Conservation (phyloP, 345 rosid species). For the Sisymbrium irio region DNA sequence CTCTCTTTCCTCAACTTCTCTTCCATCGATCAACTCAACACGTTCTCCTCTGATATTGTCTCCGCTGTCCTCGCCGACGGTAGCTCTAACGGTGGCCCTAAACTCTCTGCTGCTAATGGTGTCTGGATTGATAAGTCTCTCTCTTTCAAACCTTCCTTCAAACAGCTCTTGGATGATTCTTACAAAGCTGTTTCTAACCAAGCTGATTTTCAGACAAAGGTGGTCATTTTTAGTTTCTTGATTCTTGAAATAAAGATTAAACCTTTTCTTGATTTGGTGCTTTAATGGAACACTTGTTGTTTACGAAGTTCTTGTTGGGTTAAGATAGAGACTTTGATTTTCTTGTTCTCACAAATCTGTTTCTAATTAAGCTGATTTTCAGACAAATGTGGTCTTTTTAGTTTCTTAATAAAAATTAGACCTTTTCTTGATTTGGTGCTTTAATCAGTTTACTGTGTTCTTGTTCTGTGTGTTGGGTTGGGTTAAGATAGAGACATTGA, state of each 20-base stretch:
- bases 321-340: neutral
- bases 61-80: slow-evolving; percentile 67
- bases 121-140: slow-evolving; percentile 69
- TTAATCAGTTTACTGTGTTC: too few relatives aligned
- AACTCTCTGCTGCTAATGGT: slow-evolving; percentile 56
- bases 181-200: slow-evolving; percentile 62
- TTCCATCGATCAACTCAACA: slow-evolving; percentile 50
- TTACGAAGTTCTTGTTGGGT: neutral
- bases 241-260: neutral
- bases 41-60: slow-evolving; percentile 60
- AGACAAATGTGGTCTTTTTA: too few relatives aligned
- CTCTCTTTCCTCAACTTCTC: slow-evolving; percentile 69
- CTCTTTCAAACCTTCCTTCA: slow-evolving; percentile 56
- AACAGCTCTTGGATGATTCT: slow-evolving; percentile 45
- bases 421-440: too few relatives aligned
- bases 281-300: too few relatives aligned
- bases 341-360: too few relatives aligned
- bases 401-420: too few relatives aligned
- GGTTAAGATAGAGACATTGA: too few relatives aligned
- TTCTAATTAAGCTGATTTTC: too few relatives aligned
- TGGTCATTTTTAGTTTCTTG: neutral
- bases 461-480: too few relatives aligned
- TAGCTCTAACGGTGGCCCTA: slow-evolving; percentile 63
- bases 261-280: neutral
- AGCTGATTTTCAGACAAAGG: slow-evolving; percentile 78